Conservation (phyloP, 176 grass and related monocot species). For the Olyra latifolia region DNA sequence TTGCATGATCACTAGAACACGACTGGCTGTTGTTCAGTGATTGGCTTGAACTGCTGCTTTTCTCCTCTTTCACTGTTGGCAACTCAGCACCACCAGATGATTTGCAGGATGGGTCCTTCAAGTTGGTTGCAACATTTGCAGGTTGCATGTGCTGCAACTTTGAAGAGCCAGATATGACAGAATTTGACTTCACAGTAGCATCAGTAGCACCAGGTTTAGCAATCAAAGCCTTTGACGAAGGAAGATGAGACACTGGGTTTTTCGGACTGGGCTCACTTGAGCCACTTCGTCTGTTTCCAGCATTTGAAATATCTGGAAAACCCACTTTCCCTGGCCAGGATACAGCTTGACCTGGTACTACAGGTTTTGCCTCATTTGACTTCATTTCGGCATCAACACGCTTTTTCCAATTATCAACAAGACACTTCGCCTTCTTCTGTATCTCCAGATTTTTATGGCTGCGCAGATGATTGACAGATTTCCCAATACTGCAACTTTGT, state of each 20-base stretch:
- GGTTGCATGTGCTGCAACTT: slow-evolving; percentile 37
- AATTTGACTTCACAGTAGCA: slow-evolving; percentile 34
- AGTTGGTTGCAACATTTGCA: slow-evolving; percentile 14
- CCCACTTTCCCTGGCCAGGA: slow-evolving; percentile 66
- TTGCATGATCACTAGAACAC: slow-evolving; percentile 77
- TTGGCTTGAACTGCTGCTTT: slow-evolving; percentile 89
- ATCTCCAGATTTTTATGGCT: slow-evolving; percentile 86
- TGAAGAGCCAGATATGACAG: slow-evolving; percentile 15
- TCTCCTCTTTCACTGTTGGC: slow-evolving; percentile 69
- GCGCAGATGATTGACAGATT: slow-evolving; percentile 88
- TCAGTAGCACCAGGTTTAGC: slow-evolving; percentile 47
- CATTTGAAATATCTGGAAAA: slow-evolving; percentile 65
- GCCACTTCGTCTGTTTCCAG: slow-evolving; percentile 62
- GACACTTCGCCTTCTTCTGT: slow-evolving; percentile 87
- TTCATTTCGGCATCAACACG: slow-evolving; percentile 98
- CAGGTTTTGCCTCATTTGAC: slow-evolving; percentile 66
- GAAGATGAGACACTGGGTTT: slow-evolving; percentile 37
- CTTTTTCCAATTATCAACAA: slow-evolving; percentile 95
- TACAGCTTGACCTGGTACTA: slow-evolving; percentile 57
- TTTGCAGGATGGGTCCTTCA: slow-evolving; percentile 50
- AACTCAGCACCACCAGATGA: slow-evolving; percentile 37
- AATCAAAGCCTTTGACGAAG: slow-evolving; percentile 49
- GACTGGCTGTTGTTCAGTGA: slow-evolving; percentile 92
- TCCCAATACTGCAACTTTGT: slow-evolving; percentile 88
- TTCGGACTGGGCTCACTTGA: slow-evolving; percentile 57